These are phyloP conservation scores for Coprinopsis sp. DNA, from an alignment of 768 basidiomycete genomes.

Conservation along the genomic window DNA sequence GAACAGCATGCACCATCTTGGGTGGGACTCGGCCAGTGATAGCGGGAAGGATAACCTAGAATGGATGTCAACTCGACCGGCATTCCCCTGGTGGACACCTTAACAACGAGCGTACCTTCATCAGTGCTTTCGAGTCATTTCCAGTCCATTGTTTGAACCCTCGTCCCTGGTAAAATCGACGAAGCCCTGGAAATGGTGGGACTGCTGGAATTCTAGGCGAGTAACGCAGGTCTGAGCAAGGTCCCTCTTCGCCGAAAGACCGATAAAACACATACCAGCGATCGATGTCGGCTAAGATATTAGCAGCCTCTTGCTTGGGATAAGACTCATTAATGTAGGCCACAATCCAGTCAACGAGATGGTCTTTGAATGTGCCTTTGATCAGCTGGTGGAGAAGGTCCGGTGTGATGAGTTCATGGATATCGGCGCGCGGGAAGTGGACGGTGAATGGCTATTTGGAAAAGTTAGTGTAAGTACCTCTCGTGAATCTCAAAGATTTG, in stretches of 20 bases:
- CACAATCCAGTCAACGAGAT: slow-evolving; percentile 8
- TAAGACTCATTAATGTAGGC: slow-evolving; percentile 3
- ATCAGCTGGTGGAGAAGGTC: slow-evolving; percentile 10
- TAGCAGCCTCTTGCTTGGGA: not conserved
- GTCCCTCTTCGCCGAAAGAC: not conserved
- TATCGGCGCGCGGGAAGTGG: slow-evolving; percentile 29
- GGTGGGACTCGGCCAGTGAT: no score
- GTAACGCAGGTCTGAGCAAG: no score
- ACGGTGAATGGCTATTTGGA: slow-evolving; percentile 27
- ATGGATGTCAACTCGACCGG: no score
- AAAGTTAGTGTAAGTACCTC: not conserved
- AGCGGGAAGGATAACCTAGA: no score
- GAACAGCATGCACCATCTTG: no score
- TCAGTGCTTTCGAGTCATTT: slow-evolving; percentile 32
- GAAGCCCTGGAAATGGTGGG: slow-evolving; percentile 18
- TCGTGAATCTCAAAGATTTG: not conserved
- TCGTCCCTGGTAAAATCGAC: slow-evolving; percentile 22
- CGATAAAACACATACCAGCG: not conserved
- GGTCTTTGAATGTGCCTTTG: slow-evolving; percentile 12
- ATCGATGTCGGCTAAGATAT: slow-evolving; percentile 4
- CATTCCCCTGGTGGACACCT: no score
- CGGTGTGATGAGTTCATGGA: slow-evolving; percentile 24
- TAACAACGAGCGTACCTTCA: no score
- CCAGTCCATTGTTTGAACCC: slow-evolving; percentile 33
- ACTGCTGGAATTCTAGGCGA: slow-evolving; percentile 16